Conservation (phyloP, 257 asterid genomes). For the Haberlea rhodopensis region DNA sequence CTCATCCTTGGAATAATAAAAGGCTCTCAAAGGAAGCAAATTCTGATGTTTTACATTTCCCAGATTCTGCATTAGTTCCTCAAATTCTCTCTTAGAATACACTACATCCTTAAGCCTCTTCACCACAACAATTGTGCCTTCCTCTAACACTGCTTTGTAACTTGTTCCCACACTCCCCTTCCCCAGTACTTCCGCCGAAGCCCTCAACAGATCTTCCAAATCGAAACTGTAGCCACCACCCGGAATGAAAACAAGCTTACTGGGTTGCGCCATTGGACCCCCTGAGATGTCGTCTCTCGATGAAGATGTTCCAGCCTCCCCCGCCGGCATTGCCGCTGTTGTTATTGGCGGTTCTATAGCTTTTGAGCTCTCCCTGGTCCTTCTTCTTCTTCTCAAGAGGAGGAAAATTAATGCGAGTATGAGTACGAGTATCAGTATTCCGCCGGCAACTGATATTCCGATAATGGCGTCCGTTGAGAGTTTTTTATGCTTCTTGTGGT, state of each 20-base stretch:
- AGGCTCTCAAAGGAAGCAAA: constrained; percentile 67
- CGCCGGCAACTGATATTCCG: constrained; percentile 65
- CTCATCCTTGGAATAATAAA: constrained; percentile 75
- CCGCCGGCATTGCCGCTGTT: constrained; percentile 35
- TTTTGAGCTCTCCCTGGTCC: constrained; percentile 26
- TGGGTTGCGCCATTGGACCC: constrained; percentile 60
- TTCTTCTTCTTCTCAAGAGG: constrained; percentile 38
- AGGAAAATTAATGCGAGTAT: constrained; percentile 47
- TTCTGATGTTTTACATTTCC: constrained; percentile 61
- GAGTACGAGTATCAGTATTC: constrained; percentile 40
- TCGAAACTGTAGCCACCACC: constrained; percentile 68
- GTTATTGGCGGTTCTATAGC: constrained; percentile 47
- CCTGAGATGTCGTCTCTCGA: constrained; percentile 69
- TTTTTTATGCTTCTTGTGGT: constrained; percentile 25
- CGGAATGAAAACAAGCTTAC: constrained; percentile 56
- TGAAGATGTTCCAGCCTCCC: constrained; percentile 73
- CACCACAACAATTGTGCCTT: constrained; percentile 79
- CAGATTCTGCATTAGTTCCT: constrained; percentile 58
- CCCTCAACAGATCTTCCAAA: constrained; percentile 71
- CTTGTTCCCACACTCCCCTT: constrained; percentile 82
- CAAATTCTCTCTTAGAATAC: constrained; percentile 59
- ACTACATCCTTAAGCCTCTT: constrained; percentile 74
- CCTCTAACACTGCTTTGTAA: constrained; percentile 80
- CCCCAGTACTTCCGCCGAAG: constrained; percentile 81
- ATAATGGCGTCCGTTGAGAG: constrained; percentile 76